phyloP scores from a whole-genome alignment of 768 basidiomycete species.

The Boletus speciosus region DNA sequence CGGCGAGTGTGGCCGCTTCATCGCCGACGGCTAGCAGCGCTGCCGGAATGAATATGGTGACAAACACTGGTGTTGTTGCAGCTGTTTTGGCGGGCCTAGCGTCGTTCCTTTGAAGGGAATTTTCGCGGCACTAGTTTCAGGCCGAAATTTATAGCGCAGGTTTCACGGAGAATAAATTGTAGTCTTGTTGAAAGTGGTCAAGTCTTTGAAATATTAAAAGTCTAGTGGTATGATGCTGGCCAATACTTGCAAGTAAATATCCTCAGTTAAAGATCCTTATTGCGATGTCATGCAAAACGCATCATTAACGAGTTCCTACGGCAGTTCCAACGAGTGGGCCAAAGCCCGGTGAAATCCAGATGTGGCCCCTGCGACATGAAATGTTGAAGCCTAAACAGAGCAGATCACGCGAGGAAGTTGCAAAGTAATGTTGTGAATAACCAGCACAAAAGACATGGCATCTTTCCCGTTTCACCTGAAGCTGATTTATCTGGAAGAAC shows the following conservation, averaged over 20 bases:
- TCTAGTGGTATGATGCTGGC: neutral
- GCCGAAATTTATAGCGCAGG: neutral
- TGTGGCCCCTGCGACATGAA: neutral
- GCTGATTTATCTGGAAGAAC: neutral
- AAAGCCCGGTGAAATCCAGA: neutral
- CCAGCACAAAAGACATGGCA: neutral
- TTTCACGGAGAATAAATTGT: neutral
- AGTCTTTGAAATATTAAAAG: neutral
- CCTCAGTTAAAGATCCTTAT: no score
- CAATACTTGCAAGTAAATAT: no score
- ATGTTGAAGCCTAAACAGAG: neutral
- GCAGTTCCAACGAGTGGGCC: neutral
- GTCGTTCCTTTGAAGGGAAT: conserved; percentile 9
- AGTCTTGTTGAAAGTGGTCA: neutral
- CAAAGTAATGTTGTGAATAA: neutral
- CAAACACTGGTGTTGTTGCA: conserved; percentile 6
- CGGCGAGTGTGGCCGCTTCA: conserved; percentile 12
- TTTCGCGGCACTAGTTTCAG: neutral
- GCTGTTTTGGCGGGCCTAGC: conserved; percentile 9
- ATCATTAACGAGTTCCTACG: neutral
- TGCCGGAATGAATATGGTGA: conserved; percentile 15
- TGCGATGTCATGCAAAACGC: neutral
- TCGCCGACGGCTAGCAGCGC: conserved; percentile 15
- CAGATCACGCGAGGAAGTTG: neutral
- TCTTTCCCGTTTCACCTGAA: neutral